Percentiles rank a stretch among this genome's conserved stretches.
These are phyloP conservation scores for Curvularia eragrostidis DNA, from an alignment of 2,329 filamentous ascomycete genomes.

Conservation along the genomic window DNA sequence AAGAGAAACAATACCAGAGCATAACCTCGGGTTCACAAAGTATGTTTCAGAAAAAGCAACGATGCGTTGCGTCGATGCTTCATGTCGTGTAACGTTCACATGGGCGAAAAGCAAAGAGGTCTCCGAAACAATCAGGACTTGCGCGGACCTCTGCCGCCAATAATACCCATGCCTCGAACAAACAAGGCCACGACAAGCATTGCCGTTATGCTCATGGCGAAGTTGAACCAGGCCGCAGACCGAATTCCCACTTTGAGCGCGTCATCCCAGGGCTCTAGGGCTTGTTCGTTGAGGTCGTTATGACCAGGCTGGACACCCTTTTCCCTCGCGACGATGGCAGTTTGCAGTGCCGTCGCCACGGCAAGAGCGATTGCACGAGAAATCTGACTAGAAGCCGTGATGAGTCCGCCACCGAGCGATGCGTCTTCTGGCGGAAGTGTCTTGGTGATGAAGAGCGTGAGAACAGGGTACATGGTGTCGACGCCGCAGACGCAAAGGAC, in stretches of 20 bases:
- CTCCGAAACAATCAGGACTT: neutral
- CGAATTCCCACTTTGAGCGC: conserved; percentile 50
- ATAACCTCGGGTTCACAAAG: neutral
- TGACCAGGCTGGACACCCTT: conserved; percentile 22
- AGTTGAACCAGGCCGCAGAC: conserved; percentile 51
- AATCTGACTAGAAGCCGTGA: conserved; percentile 71
- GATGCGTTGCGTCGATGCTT: neutral
- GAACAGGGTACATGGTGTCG: conserved; percentile 70
- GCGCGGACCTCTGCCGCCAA: conserved; percentile 10
- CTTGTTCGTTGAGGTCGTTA: neutral
- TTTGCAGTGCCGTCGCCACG: conserved; percentile 69
- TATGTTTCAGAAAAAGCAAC: neutral
- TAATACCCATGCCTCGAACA: conserved; percentile 29
- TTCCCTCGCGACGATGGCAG: conserved; percentile 55
- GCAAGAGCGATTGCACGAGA: conserved; percentile 71
- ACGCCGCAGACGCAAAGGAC: conserved; percentile 69
- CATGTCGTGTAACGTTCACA: neutral
- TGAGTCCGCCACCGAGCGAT: conserved; percentile 70
- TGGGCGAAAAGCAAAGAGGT: neutral
- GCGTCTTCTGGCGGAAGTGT: conserved; percentile 69
- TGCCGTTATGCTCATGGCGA: conserved; percentile 46
- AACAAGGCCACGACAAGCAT: conserved; percentile 45
- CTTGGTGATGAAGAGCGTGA: conserved; percentile 71
- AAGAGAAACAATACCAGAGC: neutral
- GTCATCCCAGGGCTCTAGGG: conserved; percentile 34